Base-by-base conservation (phyloP, 768 basidiomycete genomes). In the Leccinum longicurvipes region DNA sequence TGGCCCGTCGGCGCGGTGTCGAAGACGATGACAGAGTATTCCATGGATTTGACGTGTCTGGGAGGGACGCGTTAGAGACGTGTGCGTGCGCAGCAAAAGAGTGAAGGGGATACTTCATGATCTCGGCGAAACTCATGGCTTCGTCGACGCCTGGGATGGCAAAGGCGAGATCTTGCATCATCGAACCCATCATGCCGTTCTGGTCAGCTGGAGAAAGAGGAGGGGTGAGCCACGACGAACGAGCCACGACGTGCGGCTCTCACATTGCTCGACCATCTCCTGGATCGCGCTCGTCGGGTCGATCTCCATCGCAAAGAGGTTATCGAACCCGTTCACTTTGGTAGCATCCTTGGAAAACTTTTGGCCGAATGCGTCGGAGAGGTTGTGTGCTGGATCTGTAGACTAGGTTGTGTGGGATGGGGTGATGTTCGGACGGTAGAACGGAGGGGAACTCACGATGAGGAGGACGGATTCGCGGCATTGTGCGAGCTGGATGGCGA, bases 151-250 rank as follows among this genome's bases (percentile, higher is more conserved):
- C 97, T 0, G 97, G 97, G 55, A 99, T 98, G 2, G 97, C 94
- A 67, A 99, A 99, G 0, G 97, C 97, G 44, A 99, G 82, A 75
- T 99, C 97, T 72, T 99, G 97, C 93, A 99, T 97, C 94, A 99
- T 98, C 59, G 89, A 86, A 46, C 93, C 93, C 96, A 98, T 98
- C 79, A 96, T 94, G 11, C 89, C 88, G 66, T 89, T 91, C 62
- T 86, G 83, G 70, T 92, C 91, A 56, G 91, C 90, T 93, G 65
- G 24, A 23, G 27, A n/a, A 6, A 31, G 23, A 23, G 49, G 39
- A n/a, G 52, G 49, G 31, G 56, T 55, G 21, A 36, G 54, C n/a
- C 25, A 47, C 39, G 12, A 54, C 21, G 27, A 3, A 28, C 24
- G n/a, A 23, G 28, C 23, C 21, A 2, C 47, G 34, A 50, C 15